Conservation (phyloP, 495 filamentous ascomycete genomes). For the Podospora fimiseda region DNA sequence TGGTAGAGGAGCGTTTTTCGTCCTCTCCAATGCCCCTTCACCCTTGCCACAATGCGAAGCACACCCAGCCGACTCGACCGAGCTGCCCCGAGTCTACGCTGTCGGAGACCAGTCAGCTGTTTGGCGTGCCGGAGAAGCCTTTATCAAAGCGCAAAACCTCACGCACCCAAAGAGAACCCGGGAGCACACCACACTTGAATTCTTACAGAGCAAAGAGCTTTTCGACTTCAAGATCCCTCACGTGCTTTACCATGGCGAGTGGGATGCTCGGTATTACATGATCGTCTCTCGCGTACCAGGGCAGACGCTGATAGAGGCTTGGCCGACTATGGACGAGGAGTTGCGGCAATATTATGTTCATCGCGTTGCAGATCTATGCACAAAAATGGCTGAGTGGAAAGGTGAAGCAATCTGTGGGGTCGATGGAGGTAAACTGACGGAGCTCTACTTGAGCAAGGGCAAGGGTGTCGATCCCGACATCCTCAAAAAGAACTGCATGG, state of each 20-base stretch:
- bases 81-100: conserved; percentile 1
- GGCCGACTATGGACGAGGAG: conserved; percentile 7
- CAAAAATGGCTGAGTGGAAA: conserved; percentile 4
- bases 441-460: neutral
- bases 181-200: conserved; percentile 13
- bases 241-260: conserved; percentile 10
- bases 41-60: neutral
- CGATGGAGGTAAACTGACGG: conserved; percentile 6
- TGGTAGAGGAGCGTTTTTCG: conserved; percentile 8
- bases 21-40: conserved; percentile 3
- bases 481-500: neutral
- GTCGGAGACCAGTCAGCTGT: conserved; percentile 10
- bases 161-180: neutral
- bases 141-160: conserved; percentile 10
- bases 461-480: neutral
- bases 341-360: conserved; percentile 4
- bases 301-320: conserved; percentile 3
- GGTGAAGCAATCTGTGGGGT: conserved; percentile 2
- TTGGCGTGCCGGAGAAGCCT: conserved; percentile 13
- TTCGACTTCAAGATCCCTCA: conserved; percentile 5
- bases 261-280: conserved; percentile 6
- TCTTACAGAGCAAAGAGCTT: conserved; percentile 1
- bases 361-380: conserved; percentile 5
- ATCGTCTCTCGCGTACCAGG: conserved; percentile 6
- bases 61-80: neutral